phyloP scores from a whole-genome alignment of 2,329 filamentous ascomycete species.

The Nannizzia gypsea region DNA sequence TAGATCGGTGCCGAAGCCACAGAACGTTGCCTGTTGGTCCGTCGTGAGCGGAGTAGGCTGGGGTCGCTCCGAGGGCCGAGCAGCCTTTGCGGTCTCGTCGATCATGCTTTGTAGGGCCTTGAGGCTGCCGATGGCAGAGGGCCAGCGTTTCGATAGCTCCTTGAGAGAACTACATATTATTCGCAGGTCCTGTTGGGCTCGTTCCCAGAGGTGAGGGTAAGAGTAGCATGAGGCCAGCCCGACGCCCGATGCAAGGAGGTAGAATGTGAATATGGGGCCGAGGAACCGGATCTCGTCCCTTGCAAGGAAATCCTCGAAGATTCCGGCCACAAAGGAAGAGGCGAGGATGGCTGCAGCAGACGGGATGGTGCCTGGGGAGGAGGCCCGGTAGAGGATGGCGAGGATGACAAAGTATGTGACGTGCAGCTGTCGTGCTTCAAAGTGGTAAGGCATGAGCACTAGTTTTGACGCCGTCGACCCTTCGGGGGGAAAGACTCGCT shows the following conservation, averaged over 20 bases:
- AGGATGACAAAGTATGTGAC: slow-evolving; percentile 32
- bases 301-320: slow-evolving; percentile 36
- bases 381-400: slow-evolving; percentile 29
- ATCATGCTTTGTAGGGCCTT: slow-evolving; percentile 19
- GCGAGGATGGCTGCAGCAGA: slow-evolving; percentile 31
- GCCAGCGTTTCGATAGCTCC: slow-evolving; percentile 21
- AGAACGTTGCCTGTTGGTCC: slow-evolving; percentile 19
- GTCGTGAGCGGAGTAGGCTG: slow-evolving; percentile 14
- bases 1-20: slow-evolving; percentile 18
- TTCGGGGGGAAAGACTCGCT: slow-evolving; percentile 8
- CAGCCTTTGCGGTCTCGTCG: slow-evolving; percentile 13
- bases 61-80: slow-evolving; percentile 10
- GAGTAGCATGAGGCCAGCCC: slow-evolving; percentile 28
- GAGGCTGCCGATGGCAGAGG: slow-evolving; percentile 21
- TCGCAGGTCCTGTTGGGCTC: slow-evolving; percentile 16
- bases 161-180: slow-evolving; percentile 20
- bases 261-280: slow-evolving; percentile 35
- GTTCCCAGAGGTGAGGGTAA: slow-evolving; percentile 16
- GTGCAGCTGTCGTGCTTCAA: slow-evolving; percentile 32
- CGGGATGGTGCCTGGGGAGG: slow-evolving; percentile 20
- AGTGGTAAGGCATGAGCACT: slow-evolving; percentile 20
- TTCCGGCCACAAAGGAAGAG: slow-evolving; percentile 33
- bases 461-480: slow-evolving; percentile 9
- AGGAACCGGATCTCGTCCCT: slow-evolving; percentile 34
- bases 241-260: slow-evolving; percentile 31